A percentile compares a stretch with the other conserved stretches of the same genome.
Conservation (phyloP, 805 yeast species). For the Wickerhamiella siamensis region DNA sequence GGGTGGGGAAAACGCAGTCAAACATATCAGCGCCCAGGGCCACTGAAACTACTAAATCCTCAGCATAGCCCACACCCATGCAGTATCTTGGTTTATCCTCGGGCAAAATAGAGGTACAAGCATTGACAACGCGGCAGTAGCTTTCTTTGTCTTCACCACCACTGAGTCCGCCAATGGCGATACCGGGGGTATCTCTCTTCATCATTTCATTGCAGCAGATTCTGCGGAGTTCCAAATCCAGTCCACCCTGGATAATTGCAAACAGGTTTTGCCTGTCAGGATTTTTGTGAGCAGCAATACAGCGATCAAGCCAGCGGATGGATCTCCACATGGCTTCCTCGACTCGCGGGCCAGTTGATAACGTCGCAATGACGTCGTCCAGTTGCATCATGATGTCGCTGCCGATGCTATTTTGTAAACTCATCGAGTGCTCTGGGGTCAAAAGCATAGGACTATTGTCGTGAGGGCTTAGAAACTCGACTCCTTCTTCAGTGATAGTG, state of each 20-base stretch:
- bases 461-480: conserved; percentile 32
- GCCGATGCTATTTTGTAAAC: conserved; percentile 31
- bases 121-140: conserved; percentile 28
- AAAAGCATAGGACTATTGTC: conserved; percentile 33
- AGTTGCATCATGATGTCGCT: conserved; percentile 35
- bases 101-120: conserved; percentile 30
- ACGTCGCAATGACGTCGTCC: conserved; percentile 32
- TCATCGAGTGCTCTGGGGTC: conserved; percentile 35
- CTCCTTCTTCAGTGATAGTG: conserved; percentile 34
- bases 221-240: conserved; percentile 27
- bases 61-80: conserved; percentile 37
- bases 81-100: conserved; percentile 31
- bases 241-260: conserved; percentile 34
- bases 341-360: conserved; percentile 32
- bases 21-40: conserved; percentile 35
- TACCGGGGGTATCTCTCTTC: conserved; percentile 32
- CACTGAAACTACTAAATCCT: conserved; percentile 32
- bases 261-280: conserved; percentile 31
- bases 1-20: conserved; percentile 34
- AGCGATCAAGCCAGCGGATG: conserved; percentile 32
- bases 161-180: conserved; percentile 34
- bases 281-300: conserved; percentile 30
- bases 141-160: conserved; percentile 33
- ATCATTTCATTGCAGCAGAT: conserved; percentile 31
- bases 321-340: conserved; percentile 34